These are phyloP conservation scores for Russula ochroleuca DNA, from an alignment of 768 basidiomycete species.

Conservation along the genomic window DNA sequence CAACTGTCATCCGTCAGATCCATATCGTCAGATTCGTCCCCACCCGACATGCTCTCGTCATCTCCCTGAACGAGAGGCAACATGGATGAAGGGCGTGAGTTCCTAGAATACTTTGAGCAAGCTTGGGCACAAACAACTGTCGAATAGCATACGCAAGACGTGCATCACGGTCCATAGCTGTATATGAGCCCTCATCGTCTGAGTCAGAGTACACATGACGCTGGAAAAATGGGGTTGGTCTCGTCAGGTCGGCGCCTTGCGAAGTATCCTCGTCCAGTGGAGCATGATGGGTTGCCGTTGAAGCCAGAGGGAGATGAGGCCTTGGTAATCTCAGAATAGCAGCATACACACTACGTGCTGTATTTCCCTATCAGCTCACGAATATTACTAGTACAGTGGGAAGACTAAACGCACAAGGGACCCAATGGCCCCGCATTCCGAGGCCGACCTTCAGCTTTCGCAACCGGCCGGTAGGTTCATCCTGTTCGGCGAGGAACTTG, in stretches of 20 bases:
- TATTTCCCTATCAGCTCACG: neutral
- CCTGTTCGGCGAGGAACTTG: constrained; percentile 67
- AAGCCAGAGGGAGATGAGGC: constrained; percentile 1
- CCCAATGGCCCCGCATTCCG: constrained; percentile 2
- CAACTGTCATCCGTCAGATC: constrained; percentile 54
- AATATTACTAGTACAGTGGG: neutral
- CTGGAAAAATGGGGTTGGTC: constrained; percentile 19
- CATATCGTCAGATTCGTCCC: constrained; percentile 76
- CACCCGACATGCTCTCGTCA: constrained; percentile 53
- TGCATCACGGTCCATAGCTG: constrained; percentile 67
- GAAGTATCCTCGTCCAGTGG: neutral
- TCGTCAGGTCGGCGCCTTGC: constrained; percentile 3
- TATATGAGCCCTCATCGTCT: constrained; percentile 57
- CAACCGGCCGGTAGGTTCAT: constrained; percentile 61
- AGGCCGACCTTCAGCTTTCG: constrained; percentile 44
- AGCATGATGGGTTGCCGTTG: neutral
- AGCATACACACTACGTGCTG: constrained; percentile 14
- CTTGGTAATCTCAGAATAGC: constrained; percentile 18
- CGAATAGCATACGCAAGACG: constrained; percentile 55
- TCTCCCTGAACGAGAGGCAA: constrained; percentile 39
- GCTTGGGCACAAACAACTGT: constrained; percentile 1
- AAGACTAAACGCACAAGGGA: neutral
- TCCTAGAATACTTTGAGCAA: constrained; percentile 35
- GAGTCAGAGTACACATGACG: constrained; percentile 48
- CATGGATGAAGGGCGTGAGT: constrained; percentile 48